phyloP scores from a whole-genome alignment of 139 green algal genomes.

The Asterochloris erici region DNA sequence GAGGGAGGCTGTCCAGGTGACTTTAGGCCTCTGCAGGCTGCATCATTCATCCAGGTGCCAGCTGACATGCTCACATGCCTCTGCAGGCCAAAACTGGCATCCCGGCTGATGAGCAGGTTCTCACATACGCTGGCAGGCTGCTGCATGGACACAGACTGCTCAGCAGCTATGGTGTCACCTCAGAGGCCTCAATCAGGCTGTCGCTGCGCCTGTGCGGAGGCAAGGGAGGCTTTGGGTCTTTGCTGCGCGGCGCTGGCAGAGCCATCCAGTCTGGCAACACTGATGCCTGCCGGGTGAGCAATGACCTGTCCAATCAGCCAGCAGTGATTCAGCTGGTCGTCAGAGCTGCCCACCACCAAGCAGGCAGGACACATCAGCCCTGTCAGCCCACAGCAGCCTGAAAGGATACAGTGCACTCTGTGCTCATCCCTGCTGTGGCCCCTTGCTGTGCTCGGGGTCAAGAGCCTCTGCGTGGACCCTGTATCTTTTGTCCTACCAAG shows the following conservation, averaged over 20 bases:
- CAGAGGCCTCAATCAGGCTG: conserved; percentile 40
- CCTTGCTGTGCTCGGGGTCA: too few relatives aligned
- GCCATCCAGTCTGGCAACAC: conserved; percentile 87
- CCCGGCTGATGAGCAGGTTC: conserved; percentile 8
- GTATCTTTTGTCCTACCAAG: too few relatives aligned
- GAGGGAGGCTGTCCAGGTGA: not conserved
- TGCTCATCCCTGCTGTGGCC: too few relatives aligned
- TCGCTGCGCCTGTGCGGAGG: conserved; percentile 58
- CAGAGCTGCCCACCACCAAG: too few relatives aligned
- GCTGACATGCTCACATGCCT: not conserved
- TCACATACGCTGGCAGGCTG: conserved; percentile 26
- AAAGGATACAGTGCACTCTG: too few relatives aligned
- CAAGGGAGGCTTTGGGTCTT: conserved; percentile 93
- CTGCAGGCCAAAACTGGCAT: conserved; percentile 19
- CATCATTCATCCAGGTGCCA: not conserved
- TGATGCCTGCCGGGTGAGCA: conserved; percentile 69
- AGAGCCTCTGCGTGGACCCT: too few relatives aligned
- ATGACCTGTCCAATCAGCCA: too few relatives aligned
- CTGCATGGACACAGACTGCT: conserved; percentile 19
- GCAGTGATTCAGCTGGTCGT: too few relatives aligned
- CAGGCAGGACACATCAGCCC: too few relatives aligned
- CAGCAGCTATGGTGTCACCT: not conserved
- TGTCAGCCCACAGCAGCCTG: too few relatives aligned
- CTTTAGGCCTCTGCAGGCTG: not conserved
- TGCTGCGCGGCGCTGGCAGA: conserved; percentile 84